A percentile compares a stretch with the other conserved stretches of the same genome.
Evolutionary conservation across 2,329 filamentous ascomycete genomes (phyloP).

Genomic region (Xylariaceae sp.): DNA sequence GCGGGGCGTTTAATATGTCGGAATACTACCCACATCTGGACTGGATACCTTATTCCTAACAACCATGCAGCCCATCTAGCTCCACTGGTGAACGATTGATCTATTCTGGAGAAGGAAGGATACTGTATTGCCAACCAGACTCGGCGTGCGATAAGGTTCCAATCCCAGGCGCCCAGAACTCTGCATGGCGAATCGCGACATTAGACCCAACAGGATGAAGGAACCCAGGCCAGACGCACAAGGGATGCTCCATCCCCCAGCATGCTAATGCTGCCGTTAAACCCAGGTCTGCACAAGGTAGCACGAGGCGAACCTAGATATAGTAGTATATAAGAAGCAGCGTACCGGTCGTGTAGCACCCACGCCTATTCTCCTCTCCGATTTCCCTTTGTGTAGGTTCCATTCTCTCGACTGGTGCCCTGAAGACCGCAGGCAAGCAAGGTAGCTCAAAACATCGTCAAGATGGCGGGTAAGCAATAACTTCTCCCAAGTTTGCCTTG

Average conservation of each 20-base stretch:
- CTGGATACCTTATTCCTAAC: conserved; percentile 2
- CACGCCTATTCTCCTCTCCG: neutral
- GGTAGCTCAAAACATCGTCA: no score
- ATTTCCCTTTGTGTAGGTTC: conserved; percentile 10
- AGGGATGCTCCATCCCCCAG: no score
- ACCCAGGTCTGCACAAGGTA: neutral
- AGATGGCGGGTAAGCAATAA: conserved; percentile 24
- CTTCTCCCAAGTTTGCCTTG: neutral
- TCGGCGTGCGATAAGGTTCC: conserved; percentile 24
- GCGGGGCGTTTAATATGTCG: neutral
- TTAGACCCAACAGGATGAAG: conserved; percentile 1
- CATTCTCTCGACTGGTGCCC: conserved; percentile 5
- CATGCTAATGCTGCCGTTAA: conserved; percentile 9
- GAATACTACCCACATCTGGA: conserved; percentile 20
- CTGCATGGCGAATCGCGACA: conserved; percentile 15
- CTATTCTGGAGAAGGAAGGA: conserved; percentile 19
- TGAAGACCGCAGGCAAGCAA: no score
- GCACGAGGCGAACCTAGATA: neutral
- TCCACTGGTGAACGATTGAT: conserved; percentile 2
- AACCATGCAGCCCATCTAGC: neutral
- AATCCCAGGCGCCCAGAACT: neutral
- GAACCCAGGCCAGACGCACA: conserved; percentile 3
- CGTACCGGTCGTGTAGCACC: neutral
- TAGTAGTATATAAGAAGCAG: conserved; percentile 19
- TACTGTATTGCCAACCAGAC: conserved; percentile 14